Conservation (phyloP, 2,329 filamentous ascomycete genomes). For the Sporothrix schenckii region DNA sequence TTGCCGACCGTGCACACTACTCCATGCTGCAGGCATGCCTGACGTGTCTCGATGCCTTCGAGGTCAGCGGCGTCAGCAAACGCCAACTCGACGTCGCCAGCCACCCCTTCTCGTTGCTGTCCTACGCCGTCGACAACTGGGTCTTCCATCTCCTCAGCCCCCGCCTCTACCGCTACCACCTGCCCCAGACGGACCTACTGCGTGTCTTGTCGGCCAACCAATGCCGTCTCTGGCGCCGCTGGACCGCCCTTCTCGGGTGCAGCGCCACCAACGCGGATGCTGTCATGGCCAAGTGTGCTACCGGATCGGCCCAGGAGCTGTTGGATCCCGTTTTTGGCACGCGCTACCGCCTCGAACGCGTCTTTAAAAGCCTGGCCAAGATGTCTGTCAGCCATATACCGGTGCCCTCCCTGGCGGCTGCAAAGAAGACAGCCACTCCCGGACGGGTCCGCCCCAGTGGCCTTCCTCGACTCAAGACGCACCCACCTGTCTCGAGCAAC, state of each 20-base stretch:
- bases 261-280: conserved; percentile 35
- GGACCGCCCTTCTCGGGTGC: conserved; percentile 41
- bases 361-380: conserved; percentile 39
- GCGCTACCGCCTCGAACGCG: conserved; percentile 40
- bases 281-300: conserved; percentile 36
- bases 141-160: conserved; percentile 43
- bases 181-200: conserved; percentile 41
- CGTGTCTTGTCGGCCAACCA: conserved; percentile 37
- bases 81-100: conserved; percentile 40
- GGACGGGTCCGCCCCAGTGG: background rate
- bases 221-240: conserved; percentile 43
- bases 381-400: conserved; percentile 2
- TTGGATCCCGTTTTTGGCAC: conserved; percentile 42
- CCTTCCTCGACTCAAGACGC: conserved; percentile 10
- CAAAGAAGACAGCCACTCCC: background rate
- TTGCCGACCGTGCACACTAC: conserved; percentile 41
- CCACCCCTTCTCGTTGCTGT: conserved; percentile 40
- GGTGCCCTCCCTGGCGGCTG: background rate
- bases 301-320: conserved; percentile 35
- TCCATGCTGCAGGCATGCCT: conserved; percentile 42
- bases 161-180: conserved; percentile 41
- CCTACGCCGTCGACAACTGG: conserved; percentile 42
- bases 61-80: conserved; percentile 37
- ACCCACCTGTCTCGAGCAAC: background rate
- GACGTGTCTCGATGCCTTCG: conserved; percentile 43